A percentile compares a stretch with the other conserved stretches of the same genome.
Evolutionary conservation across 768 basidiomycete species (phyloP).

Genomic region (Leccinum longicurvipes): DNA sequence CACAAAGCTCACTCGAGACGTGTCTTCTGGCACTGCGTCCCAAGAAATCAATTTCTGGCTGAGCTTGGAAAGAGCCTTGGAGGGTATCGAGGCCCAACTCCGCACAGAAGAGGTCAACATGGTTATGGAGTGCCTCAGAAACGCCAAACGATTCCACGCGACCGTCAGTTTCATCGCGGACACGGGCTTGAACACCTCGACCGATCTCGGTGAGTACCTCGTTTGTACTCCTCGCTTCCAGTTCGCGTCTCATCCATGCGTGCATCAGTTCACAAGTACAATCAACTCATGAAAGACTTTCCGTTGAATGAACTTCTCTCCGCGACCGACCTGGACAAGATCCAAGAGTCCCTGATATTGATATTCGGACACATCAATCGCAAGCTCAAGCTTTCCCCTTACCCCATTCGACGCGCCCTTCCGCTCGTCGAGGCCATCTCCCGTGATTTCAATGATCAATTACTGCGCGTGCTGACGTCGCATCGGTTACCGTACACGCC

Average conservation of each 20-base stretch:
- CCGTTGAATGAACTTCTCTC: conserved; percentile 95
- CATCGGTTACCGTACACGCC: conserved; percentile 92
- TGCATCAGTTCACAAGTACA: conserved; percentile 90
- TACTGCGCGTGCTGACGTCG: conserved; percentile 85
- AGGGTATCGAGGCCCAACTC: conserved; percentile 89
- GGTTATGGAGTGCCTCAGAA: conserved; percentile 91
- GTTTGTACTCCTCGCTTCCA: neutral
- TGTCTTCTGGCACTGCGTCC: conserved; percentile 90
- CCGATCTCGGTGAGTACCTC: conserved; percentile 65
- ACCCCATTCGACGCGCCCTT: conserved; percentile 92
- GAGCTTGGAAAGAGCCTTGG: conserved; percentile 88
- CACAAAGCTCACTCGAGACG: conserved; percentile 93
- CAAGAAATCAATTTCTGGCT: conserved; percentile 99
- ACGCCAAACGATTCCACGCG: conserved; percentile 95
- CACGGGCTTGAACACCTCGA: conserved; percentile 93
- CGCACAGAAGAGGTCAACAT: conserved; percentile 88
- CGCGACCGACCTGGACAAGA: conserved; percentile 93
- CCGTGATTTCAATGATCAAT: conserved; percentile 93
- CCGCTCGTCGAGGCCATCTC: conserved; percentile 99
- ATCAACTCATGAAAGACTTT: conserved; percentile 98
- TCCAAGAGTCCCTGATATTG: conserved; percentile 80
- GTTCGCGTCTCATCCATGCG: neutral
- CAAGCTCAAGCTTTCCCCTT: conserved; percentile 93
- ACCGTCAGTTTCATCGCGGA: conserved; percentile 98
- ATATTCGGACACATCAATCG: conserved; percentile 95